Evolutionary conservation across 805 yeast species (phyloP), one percentile per base, ranked within the genome.

Genomic region (Cyberlindnera xylosilytica): DNA sequence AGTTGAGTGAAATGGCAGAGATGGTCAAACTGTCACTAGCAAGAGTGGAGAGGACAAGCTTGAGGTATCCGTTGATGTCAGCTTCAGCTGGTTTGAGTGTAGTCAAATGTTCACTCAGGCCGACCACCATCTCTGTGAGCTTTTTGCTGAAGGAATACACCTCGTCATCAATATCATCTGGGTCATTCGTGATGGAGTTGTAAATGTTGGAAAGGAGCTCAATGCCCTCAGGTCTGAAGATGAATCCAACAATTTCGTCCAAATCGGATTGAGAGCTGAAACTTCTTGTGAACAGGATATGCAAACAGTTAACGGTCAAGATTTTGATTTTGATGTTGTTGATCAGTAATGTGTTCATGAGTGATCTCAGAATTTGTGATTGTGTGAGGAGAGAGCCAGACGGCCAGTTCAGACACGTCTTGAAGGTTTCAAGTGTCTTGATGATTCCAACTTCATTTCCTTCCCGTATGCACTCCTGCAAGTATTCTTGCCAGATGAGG

Each of bases 371-470:
- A 8, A 88, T 73, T 38, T 86, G 79, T 38, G 85, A 80, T 31
- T 73, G 66, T 34, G 82, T 75, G 41, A 91, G 73, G 1, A 90
- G 79, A 13, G 77, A 70, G 2, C 97, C 91, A 39, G 86, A 76
- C 7, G 90, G 78, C 99, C 99, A 93, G 54, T 86, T 89, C 46
- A 93, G 72, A 53, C 96, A 86, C 0, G 96, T 83, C 58, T 93
- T 93, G 57, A 91, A 75, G 4, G 95, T 83, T 47, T 89, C 87
- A 30, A 93, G 68, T 5, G 85, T 70, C 54, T 84, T 80, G 32
- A 84, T 74, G 2, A 81, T 81, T 56, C 81, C 45, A 22, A 50
- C 81, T 36, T 67, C 71, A 17, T 70, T 57, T 38, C 72, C 69
- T 33, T 56, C 56, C 33, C 64, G 63, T 34, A 56, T 47, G 50